phyloP scores from a whole-genome alignment of 2,329 filamentous ascomycete genomes.

The Claviceps sp. region DNA sequence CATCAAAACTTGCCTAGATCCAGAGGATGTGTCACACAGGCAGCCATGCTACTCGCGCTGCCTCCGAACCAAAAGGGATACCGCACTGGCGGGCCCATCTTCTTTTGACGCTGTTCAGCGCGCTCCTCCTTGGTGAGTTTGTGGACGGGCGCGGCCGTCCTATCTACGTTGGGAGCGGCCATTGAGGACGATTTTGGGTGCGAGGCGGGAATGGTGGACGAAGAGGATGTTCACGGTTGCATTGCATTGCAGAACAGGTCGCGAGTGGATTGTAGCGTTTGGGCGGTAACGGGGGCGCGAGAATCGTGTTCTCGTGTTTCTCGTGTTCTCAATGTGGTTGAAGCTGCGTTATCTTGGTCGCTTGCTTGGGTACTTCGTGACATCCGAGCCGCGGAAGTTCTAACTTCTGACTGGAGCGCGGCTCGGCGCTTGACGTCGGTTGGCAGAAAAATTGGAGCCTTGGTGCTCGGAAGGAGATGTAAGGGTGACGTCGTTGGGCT shows the following conservation, averaged over 20 bases:
- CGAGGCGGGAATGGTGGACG: background rate
- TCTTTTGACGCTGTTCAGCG: slow-evolving; percentile 19
- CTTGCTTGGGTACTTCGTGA: background rate
- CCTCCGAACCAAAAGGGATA: slow-evolving; percentile 97
- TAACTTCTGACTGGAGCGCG: no score
- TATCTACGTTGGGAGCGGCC: slow-evolving; percentile 6
- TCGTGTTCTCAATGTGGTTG: background rate
- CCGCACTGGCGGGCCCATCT: slow-evolving; percentile 25
- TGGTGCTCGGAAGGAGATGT: background rate
- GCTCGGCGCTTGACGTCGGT: slow-evolving; percentile 4
- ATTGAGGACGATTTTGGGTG: slow-evolving; percentile 7
- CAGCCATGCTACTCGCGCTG: slow-evolving; percentile 83
- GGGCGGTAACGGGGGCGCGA: background rate
- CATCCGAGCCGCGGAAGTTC: background rate
- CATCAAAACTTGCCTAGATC: slow-evolving; percentile 58
- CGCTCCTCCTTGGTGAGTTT: slow-evolving; percentile 7
- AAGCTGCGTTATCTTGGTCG: background rate
- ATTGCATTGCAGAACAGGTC: slow-evolving; percentile 1
- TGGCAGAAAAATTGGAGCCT: slow-evolving; percentile 6
- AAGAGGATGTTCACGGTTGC: background rate
- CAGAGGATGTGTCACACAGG: slow-evolving; percentile 82
- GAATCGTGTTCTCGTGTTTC: background rate
- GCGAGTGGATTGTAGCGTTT: background rate
- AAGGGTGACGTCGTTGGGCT: slow-evolving; percentile 6
- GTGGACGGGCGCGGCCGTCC: slow-evolving; percentile 1